Evolutionary conservation across 2,329 filamentous ascomycete genomes (phyloP), one percentile per base, ranked within the genome.

Genomic region (Tetracladium maxilliforme): DNA sequence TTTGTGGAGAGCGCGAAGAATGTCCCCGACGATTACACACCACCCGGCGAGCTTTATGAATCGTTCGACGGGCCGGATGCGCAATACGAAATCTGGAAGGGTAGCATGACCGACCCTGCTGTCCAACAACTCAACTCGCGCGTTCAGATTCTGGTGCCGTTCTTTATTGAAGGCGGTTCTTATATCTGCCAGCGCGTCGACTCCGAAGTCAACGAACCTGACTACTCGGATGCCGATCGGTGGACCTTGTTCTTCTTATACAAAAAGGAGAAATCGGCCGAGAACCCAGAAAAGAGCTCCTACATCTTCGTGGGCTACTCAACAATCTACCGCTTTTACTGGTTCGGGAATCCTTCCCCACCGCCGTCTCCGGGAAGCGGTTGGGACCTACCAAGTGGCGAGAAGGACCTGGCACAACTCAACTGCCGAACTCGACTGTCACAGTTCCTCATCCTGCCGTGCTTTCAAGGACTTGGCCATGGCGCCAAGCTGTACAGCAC

Each of bases 181-280:
- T 70, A 70, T 19, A 72, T 94, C 22, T n/a, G 68, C n/a, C n/a
- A n/a, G n/a, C n/a, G 55, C 7, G 42, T 56, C 18, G 46, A 56
- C 16, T 40, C 37, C 3, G 48, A 60, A 5, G 51, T 51, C 4
- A 49, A 58, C n/a, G n/a, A n/a, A n/a, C n/a, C n/a, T n/a, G 33
- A 68, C 10, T 56, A 76, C 3, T 71, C 84, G 19, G 64, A 79
- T 26, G 65, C 76, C 1, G 69, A 84, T 32, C 69, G 87, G 40
- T 98, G 90, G 90, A 84, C 80, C 1, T 55, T 95, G n/a, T 95
- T 84, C 52, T 73, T 93, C 37, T 58, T 93, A 28, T 87, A 78
- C 49, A 68, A 76, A 38, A 77, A 77, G 43, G 66, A 66, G 32
- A 52, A 52, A 5, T 38, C 43, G 3, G 26, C 48, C 3, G 41